Evolutionary conservation across 441 rosid genomes (phyloP), one percentile per base, ranked within the genome.

Genomic region (Breynia disticha): DNA sequence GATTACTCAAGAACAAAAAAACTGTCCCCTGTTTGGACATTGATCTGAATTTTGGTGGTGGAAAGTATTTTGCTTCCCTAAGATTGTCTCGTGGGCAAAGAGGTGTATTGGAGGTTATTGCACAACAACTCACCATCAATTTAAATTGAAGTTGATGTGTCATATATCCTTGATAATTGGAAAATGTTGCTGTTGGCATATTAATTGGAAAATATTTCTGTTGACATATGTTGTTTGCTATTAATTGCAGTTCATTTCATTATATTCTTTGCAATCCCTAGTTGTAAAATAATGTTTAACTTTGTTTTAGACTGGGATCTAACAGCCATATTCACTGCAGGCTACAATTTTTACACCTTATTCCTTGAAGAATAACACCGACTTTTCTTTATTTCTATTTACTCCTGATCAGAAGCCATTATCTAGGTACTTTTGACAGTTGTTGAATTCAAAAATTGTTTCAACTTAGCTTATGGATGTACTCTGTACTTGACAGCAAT

Each of bases 21-120:
- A 72, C 71, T 61, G 76, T 76, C 39, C 70, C 59, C 12, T 77
- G 41, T 69, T 73, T 89, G 76, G 95, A 93, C 66, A 67, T 86
- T 64, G 86, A 80, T 76, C 79, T 93, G 63, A 93, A 93, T 68
- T 93, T 93, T 75, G 76, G 76, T 50, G 81, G 82, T 73, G 99
- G 96, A 65, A 89, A 80, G 70, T 82, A 75, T 70, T 75, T 75
- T 70, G 93, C 95, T 57, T 73, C 78, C 52, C 74, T 93, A 59
- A 79, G 96, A 72, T 68, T 93, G 74, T 84, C 87, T 62, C 86
- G 95, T 65, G 97, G 97, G 51, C 64, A 70, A 56, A 76, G 69
- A 70, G 99, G 97, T 82, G 79, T 77, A 71, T 72, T 93, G 65
- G 96, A 93, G 99, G 99, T 91, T 65, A 50, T 62, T 70, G 55